These are phyloP conservation scores for Aspergillus versicolor DNA, from an alignment of 2,329 filamentous ascomycete genomes.

Conservation along the genomic window DNA sequence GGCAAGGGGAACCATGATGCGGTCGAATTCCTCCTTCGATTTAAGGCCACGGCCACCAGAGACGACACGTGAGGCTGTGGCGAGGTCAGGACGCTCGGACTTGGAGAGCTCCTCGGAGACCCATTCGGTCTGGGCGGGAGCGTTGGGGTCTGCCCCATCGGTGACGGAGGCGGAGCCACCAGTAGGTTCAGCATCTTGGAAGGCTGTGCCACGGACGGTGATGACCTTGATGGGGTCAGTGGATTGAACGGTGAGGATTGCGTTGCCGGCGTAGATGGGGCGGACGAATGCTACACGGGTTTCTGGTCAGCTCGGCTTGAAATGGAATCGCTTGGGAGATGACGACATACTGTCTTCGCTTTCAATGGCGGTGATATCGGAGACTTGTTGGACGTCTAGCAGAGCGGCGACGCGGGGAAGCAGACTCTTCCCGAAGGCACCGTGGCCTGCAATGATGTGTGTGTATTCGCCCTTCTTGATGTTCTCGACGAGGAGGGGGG, in stretches of 20 bases:
- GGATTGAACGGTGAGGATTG: conserved; percentile 92
- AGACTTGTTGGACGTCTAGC: conserved; percentile 88
- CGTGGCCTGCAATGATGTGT: conserved; percentile 86
- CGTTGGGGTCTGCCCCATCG: conserved; percentile 81
- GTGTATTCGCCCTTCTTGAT: conserved; percentile 95
- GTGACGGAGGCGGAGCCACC: conserved; percentile 74
- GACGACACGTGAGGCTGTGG: conserved; percentile 84
- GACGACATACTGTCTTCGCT: conserved; percentile 70
- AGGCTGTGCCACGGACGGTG: conserved; percentile 90
- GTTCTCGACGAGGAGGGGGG: conserved; percentile 90
- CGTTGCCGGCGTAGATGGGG: conserved; percentile 96
- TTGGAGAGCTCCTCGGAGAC: conserved; percentile 89
- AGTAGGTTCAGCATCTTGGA: conserved; percentile 70
- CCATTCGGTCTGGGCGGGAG: conserved; percentile 75
- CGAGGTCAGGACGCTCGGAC: conserved; percentile 89
- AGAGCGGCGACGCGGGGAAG: conserved; percentile 89
- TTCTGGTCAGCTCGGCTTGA: background rate
- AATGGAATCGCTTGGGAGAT: background rate
- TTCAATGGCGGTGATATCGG: conserved; percentile 84
- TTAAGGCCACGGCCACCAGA: conserved; percentile 93
- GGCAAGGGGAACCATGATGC: conserved; percentile 84
- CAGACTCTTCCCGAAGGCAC: conserved; percentile 93
- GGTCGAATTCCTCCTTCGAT: conserved; percentile 97
- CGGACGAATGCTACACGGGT: conserved; percentile 70
- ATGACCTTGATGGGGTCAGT: conserved; percentile 81